Evolutionary conservation across 2,329 filamentous ascomycete species (phyloP), one percentile per base, ranked within the genome.

Genomic region (Alternaria incomplexa): DNA sequence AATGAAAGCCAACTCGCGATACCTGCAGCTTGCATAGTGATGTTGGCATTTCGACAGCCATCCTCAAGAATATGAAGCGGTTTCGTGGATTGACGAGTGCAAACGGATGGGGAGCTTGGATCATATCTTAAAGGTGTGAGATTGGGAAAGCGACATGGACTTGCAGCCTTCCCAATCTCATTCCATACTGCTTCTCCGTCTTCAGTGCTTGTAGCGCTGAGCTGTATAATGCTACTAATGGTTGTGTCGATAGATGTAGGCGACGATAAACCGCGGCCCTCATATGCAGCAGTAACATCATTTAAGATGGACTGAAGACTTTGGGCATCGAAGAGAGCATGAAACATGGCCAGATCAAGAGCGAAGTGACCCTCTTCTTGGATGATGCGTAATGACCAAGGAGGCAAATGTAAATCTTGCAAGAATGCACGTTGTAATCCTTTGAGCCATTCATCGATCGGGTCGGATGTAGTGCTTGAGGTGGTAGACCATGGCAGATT

Each of bases 251-350:
- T 77, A 4, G 81, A 66, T n/a, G 72, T 48, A 4, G 73, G 64
- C 8, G 63, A 50, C 62, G 54, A 2, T 80, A 54, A 2, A 60
- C 11, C 3, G 72, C 62, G 5, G 17, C 72, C 77, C 9, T 72
- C 62, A 32, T 86, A 83, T 11, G 77, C 71, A 36, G 69, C 71
- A 3, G 79, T 71, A 12, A 97, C 82, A 68, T 91, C 87, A 0
- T 82, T 73, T 2, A 97, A 79, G 1, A 97, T 84, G 1, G 83
- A 73, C 4, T 87, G 83, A 11, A 97, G 81, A 9, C 93, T 93
- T 44, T 88, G 85, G 0, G 93, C 94, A 81, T 97, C 94, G 68
- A 96, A 97, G 0, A 97, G 82, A 0, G 92, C 91, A 80, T 97
- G 94, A 66, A 96, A 91, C 3, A 93, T 84, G 10, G 84, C 86